These are phyloP conservation scores for Sungouiozyma ichnusensis DNA, from an alignment of 805 yeast species.

Conservation along the genomic window DNA sequence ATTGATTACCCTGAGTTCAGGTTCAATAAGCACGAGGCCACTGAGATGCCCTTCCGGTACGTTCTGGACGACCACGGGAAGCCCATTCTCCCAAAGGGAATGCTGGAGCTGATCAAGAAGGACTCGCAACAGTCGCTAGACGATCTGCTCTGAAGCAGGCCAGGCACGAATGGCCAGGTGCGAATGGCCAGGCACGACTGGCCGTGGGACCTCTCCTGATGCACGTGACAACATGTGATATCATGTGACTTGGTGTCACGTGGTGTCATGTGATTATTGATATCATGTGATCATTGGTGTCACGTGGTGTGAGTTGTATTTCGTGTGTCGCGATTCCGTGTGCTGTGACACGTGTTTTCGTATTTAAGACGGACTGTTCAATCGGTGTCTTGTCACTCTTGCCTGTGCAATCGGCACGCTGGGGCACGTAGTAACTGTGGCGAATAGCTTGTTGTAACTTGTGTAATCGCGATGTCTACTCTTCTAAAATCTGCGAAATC, in stretches of 20 bases:
- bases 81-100: conserved; percentile 87
- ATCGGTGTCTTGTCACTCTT: too few species aligned
- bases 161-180: too few species aligned
- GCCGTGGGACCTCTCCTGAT: too few species aligned
- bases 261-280: too few species aligned
- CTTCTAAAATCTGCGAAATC: conserved; percentile 74
- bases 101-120: conserved; percentile 73
- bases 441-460: too few species aligned
- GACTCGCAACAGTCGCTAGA: conserved; percentile 80
- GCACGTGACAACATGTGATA: neutral
- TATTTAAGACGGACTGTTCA: too few species aligned
- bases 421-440: too few species aligned
- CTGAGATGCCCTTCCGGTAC: conserved; percentile 96
- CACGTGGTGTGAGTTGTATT: neutral
- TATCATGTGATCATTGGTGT: neutral
- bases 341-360: neutral
- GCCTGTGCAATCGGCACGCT: too few species aligned
- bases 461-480: conserved; percentile 40
- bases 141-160: conserved; percentile 36
- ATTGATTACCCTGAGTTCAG: conserved; percentile 92
- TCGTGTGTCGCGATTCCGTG: too few species aligned
- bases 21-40: conserved; percentile 78
- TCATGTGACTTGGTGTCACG: neutral
- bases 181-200: too few species aligned
- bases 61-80: conserved; percentile 47